phyloP scores from a whole-genome alignment of 2,329 filamentous ascomycete species.

The Apiospora hydei region DNA sequence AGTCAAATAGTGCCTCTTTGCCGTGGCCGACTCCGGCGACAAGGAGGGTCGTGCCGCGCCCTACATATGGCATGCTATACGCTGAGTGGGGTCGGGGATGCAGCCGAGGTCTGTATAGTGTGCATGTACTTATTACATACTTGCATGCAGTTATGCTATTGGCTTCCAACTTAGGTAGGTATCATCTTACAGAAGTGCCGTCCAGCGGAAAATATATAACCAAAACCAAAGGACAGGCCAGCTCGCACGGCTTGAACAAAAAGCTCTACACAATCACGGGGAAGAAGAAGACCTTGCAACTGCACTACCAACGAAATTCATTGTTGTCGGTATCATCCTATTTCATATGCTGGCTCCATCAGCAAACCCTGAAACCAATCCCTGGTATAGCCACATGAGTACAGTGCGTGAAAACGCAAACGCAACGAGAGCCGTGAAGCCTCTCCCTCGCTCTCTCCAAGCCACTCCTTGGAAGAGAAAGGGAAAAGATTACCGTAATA shows the following conservation, averaged over 20 bases:
- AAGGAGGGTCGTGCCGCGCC: conserved; percentile 2
- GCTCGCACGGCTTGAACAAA: neutral
- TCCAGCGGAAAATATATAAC: too few relatives aligned
- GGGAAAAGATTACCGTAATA: conserved; percentile 18
- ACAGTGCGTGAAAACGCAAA: conserved; percentile 22
- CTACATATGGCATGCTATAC: conserved; percentile 9
- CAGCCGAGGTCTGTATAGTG: conserved; percentile 1
- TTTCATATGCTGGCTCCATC: conserved; percentile 21
- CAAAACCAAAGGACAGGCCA: neutral
- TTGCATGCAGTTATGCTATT: neutral
- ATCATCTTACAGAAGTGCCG: neutral
- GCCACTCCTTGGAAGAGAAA: conserved; percentile 4
- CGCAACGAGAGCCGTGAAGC: conserved; percentile 22
- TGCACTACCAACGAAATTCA: conserved; percentile 22
- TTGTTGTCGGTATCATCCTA: conserved; percentile 21
- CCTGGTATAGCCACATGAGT: conserved; percentile 25
- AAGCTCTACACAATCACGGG: neutral
- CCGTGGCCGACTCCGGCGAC: conserved; percentile 16
- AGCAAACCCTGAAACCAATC: conserved; percentile 19
- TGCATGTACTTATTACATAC: neutral
- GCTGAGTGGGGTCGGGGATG: neutral
- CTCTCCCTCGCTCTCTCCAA: conserved; percentile 9
- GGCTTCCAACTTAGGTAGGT: neutral
- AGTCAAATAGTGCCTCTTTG: neutral
- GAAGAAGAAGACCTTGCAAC: neutral